Evolutionary conservation across 352 stramenopile genomes (phyloP).

Genomic region (Pythium dissimile): DNA sequence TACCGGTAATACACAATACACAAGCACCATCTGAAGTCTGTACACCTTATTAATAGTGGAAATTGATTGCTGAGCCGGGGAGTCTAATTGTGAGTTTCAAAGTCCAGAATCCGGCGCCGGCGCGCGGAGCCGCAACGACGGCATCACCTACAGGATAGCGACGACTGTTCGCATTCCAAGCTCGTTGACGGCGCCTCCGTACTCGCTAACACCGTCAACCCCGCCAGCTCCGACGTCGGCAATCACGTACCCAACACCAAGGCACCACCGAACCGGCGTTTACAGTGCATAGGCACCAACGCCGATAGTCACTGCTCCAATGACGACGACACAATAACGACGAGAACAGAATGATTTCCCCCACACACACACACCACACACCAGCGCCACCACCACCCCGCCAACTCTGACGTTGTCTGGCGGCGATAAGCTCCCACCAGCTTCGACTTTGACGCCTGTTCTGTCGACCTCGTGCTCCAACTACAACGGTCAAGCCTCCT

Average conservation of each 20-base stretch:
- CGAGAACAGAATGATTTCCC: too few species aligned
- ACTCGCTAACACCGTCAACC: background rate
- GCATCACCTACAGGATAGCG: conserved; percentile 35
- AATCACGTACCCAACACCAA: background rate
- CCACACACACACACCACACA: background rate
- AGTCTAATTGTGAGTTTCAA: too few species aligned
- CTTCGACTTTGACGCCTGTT: conserved; percentile 1
- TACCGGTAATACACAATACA: too few species aligned
- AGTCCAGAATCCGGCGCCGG: too few species aligned
- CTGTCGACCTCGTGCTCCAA: conserved; percentile 23
- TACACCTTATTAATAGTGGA: too few species aligned
- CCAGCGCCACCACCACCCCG: background rate
- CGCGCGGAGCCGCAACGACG: conserved; percentile 36
- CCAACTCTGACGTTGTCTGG: conserved; percentile 1
- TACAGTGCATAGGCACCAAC: too few species aligned
- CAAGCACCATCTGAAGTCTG: too few species aligned
- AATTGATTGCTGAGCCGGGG: too few species aligned
- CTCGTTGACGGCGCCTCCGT: conserved; percentile 4
- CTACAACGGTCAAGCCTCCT: conserved; percentile 9
- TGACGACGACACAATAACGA: too few species aligned
- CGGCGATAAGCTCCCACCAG: background rate
- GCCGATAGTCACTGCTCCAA: background rate
- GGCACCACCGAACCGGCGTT: too few species aligned
- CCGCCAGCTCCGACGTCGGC: background rate
- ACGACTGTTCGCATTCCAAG: conserved; percentile 22